Evolutionary conservation across 78 protist genomes (phyloP).

Genomic region (Guillardia theta): DNA sequence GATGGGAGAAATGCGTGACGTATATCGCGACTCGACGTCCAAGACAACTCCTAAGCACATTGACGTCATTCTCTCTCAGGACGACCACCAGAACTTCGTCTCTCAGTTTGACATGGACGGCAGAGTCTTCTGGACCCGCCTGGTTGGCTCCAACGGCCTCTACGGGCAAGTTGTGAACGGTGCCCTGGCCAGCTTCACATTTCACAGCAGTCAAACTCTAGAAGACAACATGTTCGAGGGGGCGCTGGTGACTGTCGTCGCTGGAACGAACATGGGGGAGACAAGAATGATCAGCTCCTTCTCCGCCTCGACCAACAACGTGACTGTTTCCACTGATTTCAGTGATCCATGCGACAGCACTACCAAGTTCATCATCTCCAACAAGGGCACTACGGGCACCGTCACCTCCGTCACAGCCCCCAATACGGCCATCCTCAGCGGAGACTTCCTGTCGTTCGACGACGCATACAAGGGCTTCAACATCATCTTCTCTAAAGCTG

Average conservation of each 20-base stretch:
- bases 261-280: neutral
- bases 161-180: neutral
- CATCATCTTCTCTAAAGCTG: too few relatives aligned
- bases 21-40: neutral
- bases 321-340: neutral
- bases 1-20: neutral
- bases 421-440: too few relatives aligned
- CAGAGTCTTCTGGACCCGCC: neutral
- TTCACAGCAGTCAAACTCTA: too few relatives aligned
- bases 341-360: neutral
- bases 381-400: neutral
- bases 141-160: neutral
- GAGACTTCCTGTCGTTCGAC: too few relatives aligned
- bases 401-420: neutral
- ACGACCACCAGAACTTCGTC: neutral
- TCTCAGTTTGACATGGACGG: neutral
- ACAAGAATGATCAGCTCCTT: neutral
- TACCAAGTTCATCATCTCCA: neutral
- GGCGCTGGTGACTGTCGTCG: neutral
- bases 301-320: neutral
- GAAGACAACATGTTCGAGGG: neutral
- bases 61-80: neutral
- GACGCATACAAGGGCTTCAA: too few relatives aligned
- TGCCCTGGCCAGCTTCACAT: neutral
- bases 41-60: neutral